phyloP scores from a whole-genome alignment of 2,329 filamentous ascomycete species.

The Monosporascus sp. region DNA sequence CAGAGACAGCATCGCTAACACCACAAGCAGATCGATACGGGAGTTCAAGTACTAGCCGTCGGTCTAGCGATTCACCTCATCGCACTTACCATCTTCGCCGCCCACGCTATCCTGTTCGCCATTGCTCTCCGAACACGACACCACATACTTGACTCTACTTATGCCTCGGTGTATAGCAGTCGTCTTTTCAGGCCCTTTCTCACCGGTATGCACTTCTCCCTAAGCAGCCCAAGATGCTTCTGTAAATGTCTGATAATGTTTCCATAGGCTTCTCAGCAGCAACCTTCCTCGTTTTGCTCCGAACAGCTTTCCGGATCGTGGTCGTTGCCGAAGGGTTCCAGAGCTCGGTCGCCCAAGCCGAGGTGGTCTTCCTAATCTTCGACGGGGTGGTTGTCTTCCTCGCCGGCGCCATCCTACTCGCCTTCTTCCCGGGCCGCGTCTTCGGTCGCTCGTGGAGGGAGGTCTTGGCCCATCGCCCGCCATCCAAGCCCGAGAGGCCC shows the following conservation, averaged over 20 bases:
- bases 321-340: conserved; percentile 17
- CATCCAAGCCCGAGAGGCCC: conserved; percentile 7
- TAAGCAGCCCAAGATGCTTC: neutral
- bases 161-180: conserved; percentile 37
- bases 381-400: conserved; percentile 23
- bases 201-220: conserved; percentile 31
- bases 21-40: conserved; percentile 15
- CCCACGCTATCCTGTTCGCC: conserved; percentile 35
- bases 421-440: conserved; percentile 21
- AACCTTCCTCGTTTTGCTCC: conserved; percentile 16
- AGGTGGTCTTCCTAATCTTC: conserved; percentile 21
- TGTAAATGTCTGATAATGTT: neutral
- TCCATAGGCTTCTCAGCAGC: conserved; percentile 15
- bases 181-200: conserved; percentile 39
- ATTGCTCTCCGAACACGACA: conserved; percentile 32
- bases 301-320: conserved; percentile 23
- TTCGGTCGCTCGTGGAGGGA: conserved; percentile 16
- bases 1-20: neutral
- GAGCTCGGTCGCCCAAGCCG: conserved; percentile 19
- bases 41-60: conserved; percentile 35
- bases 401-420: conserved; percentile 14
- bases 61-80: conserved; percentile 41
- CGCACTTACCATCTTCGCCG: conserved; percentile 35
- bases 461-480: neutral
- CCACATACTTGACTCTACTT: conserved; percentile 33